A percentile compares a stretch with the other conserved stretches of the same genome.
These are phyloP conservation scores for Syncephalis plumigaleata DNA, from an alignment of 371 early-diverging fungal genomes.

Conservation along the genomic window DNA sequence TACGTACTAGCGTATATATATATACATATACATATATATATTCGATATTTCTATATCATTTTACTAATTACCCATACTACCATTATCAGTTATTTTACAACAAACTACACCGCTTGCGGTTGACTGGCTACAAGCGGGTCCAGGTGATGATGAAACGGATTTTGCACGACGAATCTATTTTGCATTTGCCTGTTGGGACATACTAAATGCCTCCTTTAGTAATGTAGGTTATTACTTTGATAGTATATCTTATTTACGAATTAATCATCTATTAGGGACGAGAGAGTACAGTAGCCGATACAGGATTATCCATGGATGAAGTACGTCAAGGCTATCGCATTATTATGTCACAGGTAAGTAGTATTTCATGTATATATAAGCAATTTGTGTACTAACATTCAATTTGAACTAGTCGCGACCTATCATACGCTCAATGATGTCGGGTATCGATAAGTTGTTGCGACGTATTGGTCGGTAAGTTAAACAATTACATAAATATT, in stretches of 20 bases:
- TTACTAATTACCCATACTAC: neutral
- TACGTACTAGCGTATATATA: neutral
- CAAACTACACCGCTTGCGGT: conserved; percentile 22
- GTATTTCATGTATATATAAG: conserved; percentile 5
- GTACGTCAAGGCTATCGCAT: conserved; percentile 49
- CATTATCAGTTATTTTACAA: conserved; percentile 2
- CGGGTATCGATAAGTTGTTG: conserved; percentile 49
- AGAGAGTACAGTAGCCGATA: conserved; percentile 31
- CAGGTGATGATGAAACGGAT: conserved; percentile 15
- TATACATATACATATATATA: neutral
- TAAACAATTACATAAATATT: no score
- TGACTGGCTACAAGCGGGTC: conserved; percentile 10
- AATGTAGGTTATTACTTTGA: no score
- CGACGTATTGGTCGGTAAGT: conserved; percentile 57
- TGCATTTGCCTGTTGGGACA: conserved; percentile 42
- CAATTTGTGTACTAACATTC: conserved; percentile 8
- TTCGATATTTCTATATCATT: neutral
- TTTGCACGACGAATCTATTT: conserved; percentile 34
- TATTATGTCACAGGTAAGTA: conserved; percentile 36
- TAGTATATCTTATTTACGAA: conserved; percentile 3
- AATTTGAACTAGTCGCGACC: conserved; percentile 22
- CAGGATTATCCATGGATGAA: conserved; percentile 46
- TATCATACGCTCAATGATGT: conserved; percentile 57
- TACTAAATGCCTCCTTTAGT: conserved; percentile 56
- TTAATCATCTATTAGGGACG: conserved; percentile 22